Evolutionary conservation across 148 eudicot genomes (phyloP).

Genomic region (Vaccinium myrtillus): DNA sequence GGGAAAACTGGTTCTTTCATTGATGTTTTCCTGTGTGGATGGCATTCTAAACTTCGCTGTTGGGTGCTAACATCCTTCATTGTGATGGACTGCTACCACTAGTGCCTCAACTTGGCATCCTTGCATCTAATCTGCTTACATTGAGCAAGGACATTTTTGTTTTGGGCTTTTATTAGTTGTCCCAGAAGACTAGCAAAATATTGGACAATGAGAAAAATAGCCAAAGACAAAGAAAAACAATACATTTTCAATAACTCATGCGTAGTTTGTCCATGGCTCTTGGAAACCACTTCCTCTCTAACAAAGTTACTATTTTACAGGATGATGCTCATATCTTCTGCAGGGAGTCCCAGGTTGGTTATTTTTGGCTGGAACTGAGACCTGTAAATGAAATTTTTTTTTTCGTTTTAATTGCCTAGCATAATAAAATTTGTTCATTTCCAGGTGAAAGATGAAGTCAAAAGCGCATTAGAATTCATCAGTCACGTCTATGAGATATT

Average conservation of each 20-base stretch:
- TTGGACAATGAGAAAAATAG: neutral
- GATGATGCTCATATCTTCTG: slow-evolving; percentile 99
- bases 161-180: neutral
- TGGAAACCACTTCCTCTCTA: slow-evolving; percentile 19
- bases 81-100: neutral
- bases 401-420: neutral
- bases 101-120: neutral
- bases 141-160: neutral
- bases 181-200: too few relatives aligned
- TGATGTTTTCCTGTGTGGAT: neutral
- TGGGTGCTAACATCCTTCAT: neutral
- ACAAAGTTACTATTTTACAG: slow-evolving; percentile 41
- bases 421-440: slow-evolving; percentile 14
- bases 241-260: neutral
- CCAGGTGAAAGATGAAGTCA: slow-evolving; percentile 98
- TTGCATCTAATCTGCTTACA: neutral
- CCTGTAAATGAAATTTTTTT: neutral
- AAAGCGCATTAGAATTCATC: slow-evolving; percentile 68
- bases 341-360: slow-evolving; percentile 86
- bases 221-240: neutral
- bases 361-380: slow-evolving; percentile 19
- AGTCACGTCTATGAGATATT: slow-evolving; percentile 60
- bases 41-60: neutral
- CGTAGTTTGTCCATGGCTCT: neutral
- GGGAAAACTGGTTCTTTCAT: neutral